These are phyloP conservation scores for Globisporangium mamillatum DNA, from an alignment of 352 stramenopile species.

Conservation along the genomic window DNA sequence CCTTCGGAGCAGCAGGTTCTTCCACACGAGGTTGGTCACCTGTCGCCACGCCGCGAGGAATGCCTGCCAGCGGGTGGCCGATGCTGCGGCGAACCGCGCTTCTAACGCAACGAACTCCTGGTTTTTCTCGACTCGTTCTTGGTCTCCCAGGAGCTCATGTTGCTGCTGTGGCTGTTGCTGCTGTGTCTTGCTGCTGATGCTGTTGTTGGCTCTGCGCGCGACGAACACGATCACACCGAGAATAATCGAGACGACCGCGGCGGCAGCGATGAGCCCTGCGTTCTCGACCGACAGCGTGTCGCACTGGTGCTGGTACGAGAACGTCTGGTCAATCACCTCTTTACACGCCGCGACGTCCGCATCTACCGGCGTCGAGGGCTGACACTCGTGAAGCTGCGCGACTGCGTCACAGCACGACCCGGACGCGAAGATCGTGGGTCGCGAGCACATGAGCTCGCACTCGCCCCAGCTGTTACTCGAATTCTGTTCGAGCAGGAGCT, in stretches of 20 bases:
- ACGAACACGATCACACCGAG: neutral
- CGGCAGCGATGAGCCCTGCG: neutral
- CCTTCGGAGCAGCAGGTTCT: constrained; percentile 34
- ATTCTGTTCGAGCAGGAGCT: constrained; percentile 7
- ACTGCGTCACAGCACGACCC: constrained; percentile 10
- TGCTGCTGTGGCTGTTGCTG: neutral
- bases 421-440: constrained; percentile 11
- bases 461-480: neutral
- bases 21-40: constrained; percentile 38
- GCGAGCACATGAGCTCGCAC: constrained; percentile 16
- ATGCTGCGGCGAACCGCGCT: constrained; percentile 16
- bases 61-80: constrained; percentile 9
- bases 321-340: constrained; percentile 7
- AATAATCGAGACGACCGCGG: neutral
- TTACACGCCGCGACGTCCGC: constrained; percentile 1
- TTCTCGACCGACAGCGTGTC: constrained; percentile 4
- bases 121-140: neutral
- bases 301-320: constrained; percentile 11
- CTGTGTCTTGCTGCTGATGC: neutral
- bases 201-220: neutral
- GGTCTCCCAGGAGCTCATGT: neutral
- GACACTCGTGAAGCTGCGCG: constrained; percentile 19
- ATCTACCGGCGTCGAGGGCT: neutral
- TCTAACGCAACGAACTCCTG: constrained; percentile 9
- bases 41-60: constrained; percentile 21